Evolutionary conservation across 768 basidiomycete genomes (phyloP), one percentile per base, ranked within the genome.

Genomic region (Tremella mesenterica): DNA sequence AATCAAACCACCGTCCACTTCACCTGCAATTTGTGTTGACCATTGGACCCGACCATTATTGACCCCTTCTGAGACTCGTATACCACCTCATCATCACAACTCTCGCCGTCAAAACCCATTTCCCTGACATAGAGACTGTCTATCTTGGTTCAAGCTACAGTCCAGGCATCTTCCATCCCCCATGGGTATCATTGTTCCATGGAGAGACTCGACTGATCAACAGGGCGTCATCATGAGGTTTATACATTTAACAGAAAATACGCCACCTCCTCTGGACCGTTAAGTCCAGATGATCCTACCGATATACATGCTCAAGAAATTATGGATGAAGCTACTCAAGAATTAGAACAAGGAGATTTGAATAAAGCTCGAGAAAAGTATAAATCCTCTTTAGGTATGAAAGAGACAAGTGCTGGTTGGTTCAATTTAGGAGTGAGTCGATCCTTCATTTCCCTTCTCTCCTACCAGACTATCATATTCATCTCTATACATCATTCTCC

Each of bases 361-460:
- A 53, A 63, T 18, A 54, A 46, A 20, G 71, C 71, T 23, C 44
- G 53, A 34, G 58, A 59, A 28, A 29, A 59, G 18, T 71, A 69
- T 33, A 45, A 62, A 41, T 50, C 61, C 57, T 66, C 60, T 48
- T 31, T 71, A 31, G 63, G 58, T 23, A 51, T 60, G 8, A 59
- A 64, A 25, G 59, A 64, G 50, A 64, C 61, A 6, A 58, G 63
- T 48, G 62, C 56, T 39, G 71, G 59, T n/a, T 67, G 60, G 58
- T 67, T 65, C 51, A 73, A 73, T 49, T 52, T 73, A 2, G 71
- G 67, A 21, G 71, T 73, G 43, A 63, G 71, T 61, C 16, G n/a
- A n/a, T n/a, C n/a, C n/a, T 48, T 29, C 45, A 9, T 18, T 23
- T 48, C 39, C 41, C 43, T 21, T 31, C 10, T 27, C 26, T 3